These are phyloP conservation scores for Purpureocillium takamizusanense DNA, from an alignment of 2,329 filamentous ascomycete species.

Conservation along the genomic window DNA sequence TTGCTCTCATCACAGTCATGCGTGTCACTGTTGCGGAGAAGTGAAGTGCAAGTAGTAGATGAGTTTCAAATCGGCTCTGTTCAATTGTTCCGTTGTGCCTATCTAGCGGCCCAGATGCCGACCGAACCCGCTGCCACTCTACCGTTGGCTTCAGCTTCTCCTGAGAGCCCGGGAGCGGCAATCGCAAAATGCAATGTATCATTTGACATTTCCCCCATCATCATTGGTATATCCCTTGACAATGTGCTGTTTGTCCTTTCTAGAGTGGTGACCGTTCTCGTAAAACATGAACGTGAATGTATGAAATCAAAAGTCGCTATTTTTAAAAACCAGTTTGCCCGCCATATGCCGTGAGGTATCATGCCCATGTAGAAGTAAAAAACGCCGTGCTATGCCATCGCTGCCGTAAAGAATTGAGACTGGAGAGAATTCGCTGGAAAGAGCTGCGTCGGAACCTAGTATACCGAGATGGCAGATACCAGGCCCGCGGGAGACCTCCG, in stretches of 20 bases:
- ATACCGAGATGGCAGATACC: conserved; percentile 48
- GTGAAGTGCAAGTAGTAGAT: not conserved
- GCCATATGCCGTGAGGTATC: conserved; percentile 18
- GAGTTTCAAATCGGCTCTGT: conserved; percentile 4
- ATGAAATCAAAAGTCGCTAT: conserved; percentile 4
- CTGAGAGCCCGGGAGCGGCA: conserved; percentile 3
- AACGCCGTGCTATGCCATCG: conserved; percentile 20
- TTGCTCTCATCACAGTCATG: too few species aligned
- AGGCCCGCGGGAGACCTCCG: conserved; percentile 40
- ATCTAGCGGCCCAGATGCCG: conserved; percentile 1
- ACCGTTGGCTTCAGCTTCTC: not conserved
- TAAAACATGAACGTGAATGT: not conserved
- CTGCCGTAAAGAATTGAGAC: conserved; percentile 9
- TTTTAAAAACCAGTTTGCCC: conserved; percentile 10
- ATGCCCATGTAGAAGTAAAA: conserved; percentile 7
- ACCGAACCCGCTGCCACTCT: conserved; percentile 1
- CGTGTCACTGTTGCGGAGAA: not conserved
- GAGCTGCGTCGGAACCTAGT: conserved; percentile 25
- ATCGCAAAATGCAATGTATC: not conserved
- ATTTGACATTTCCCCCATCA: not conserved
- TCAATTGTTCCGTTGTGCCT: conserved; percentile 1
- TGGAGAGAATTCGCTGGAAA: conserved; percentile 2
- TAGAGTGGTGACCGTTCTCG: conserved; percentile 7
- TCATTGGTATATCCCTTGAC: conserved; percentile 3
- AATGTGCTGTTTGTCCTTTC: conserved; percentile 1